phyloP scores from a whole-genome alignment of 495 filamentous ascomycete genomes.

The Lophium mytilinum region DNA sequence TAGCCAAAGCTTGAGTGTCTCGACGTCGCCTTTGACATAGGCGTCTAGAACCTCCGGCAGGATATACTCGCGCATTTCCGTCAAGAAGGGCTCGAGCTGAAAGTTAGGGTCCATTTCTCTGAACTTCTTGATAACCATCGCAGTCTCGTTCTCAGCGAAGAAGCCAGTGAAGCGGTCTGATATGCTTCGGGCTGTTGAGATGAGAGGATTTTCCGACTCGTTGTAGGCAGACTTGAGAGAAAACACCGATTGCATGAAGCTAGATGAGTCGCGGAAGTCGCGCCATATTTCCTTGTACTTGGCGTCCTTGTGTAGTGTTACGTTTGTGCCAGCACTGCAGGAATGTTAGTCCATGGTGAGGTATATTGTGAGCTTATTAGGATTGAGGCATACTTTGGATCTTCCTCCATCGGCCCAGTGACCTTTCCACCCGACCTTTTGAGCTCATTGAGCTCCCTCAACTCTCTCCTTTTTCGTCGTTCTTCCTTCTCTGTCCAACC shows the following conservation, averaged over 20 bases:
- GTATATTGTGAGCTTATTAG: background rate
- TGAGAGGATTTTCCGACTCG: conserved; percentile 93
- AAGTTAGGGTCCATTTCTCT: conserved; percentile 93
- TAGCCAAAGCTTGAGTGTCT: conserved; percentile 88
- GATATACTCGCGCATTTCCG: conserved; percentile 95
- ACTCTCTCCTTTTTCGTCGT: conserved; percentile 63
- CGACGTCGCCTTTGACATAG: conserved; percentile 91
- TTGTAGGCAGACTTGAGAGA: conserved; percentile 74
- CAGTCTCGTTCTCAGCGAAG: conserved; percentile 97
- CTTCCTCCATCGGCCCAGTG: conserved; percentile 57
- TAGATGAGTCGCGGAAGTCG: conserved; percentile 80
- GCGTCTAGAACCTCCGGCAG: conserved; percentile 95
- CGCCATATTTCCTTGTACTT: conserved; percentile 95
- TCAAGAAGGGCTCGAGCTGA: conserved; percentile 86
- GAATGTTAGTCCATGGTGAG: conserved; percentile 1
- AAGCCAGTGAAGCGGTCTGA: conserved; percentile 88
- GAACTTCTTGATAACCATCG: conserved; percentile 93
- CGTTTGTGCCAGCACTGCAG: conserved; percentile 77
- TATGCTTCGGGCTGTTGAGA: conserved; percentile 86
- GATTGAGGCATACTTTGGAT: conserved; percentile 66
- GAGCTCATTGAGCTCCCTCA: conserved; percentile 59
- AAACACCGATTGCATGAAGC: conserved; percentile 83
- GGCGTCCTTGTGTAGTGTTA: conserved; percentile 93
- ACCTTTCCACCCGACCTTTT: conserved; percentile 39
- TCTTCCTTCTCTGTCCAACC: conserved; percentile 96